Conservation (phyloP, 2,329 filamentous ascomycete genomes). For the Arthrinium puccinioides region DNA sequence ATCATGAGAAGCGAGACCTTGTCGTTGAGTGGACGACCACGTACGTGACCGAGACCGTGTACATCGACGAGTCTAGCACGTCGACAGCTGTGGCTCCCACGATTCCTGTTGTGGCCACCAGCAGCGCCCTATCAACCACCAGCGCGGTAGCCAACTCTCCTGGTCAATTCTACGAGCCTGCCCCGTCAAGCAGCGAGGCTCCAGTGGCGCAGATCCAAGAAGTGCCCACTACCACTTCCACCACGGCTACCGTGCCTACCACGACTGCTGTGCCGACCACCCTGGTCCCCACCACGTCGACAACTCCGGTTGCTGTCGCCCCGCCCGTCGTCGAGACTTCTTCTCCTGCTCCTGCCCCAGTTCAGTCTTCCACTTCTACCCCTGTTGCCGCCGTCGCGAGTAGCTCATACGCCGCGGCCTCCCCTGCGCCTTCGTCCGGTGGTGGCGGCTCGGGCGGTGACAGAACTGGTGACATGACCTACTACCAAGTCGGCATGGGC, state of each 20-base stretch:
- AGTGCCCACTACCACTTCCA: background rate
- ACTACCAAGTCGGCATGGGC: slow-evolving; percentile 62
- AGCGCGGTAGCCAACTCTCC: slow-evolving; percentile 8
- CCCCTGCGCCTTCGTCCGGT: slow-evolving; percentile 10
- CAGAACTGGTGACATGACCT: slow-evolving; percentile 61
- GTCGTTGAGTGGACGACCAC: slow-evolving; percentile 37
- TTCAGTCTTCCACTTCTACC: background rate
- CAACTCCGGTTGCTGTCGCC: background rate
- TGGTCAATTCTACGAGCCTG: slow-evolving; percentile 6
- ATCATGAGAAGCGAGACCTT: slow-evolving; percentile 32
- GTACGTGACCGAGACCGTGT: slow-evolving; percentile 45
- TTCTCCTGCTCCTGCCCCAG: background rate
- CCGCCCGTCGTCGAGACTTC: background rate
- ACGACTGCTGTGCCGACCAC: slow-evolving; percentile 8
- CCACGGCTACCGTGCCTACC: slow-evolving; percentile 6
- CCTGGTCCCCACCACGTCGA: slow-evolving; percentile 6
- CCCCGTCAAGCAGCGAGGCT: slow-evolving; percentile 13
- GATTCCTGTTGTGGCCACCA: slow-evolving; percentile 16
- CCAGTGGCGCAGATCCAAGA: background rate
- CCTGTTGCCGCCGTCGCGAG: background rate
- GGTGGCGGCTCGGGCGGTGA: slow-evolving; percentile 21
- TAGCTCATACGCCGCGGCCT: background rate
- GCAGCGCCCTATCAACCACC: slow-evolving; percentile 11
- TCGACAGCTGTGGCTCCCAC: slow-evolving; percentile 17
- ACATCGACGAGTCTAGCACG: slow-evolving; percentile 38